Conservation (phyloP, 148 eudicot species). For the Camellia japonica region DNA sequence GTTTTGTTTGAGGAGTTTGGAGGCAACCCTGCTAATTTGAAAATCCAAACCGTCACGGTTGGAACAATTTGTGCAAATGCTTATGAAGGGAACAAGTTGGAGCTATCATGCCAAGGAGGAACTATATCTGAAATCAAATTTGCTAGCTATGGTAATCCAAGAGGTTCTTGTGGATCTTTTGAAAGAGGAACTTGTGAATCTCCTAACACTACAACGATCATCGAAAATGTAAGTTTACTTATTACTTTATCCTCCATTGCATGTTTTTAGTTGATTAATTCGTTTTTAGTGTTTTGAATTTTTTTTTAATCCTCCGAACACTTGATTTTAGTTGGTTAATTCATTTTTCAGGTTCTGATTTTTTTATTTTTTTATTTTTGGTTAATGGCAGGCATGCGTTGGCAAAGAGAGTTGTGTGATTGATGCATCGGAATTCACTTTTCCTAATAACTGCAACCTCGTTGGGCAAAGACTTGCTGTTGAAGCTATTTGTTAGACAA, state of each 20-base stretch:
- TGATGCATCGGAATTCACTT: slow-evolving; percentile 27
- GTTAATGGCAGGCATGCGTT: slow-evolving; percentile 13
- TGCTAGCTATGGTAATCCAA: slow-evolving; percentile 41
- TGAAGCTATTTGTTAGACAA: slow-evolving; percentile 23
- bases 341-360: too few relatives aligned
- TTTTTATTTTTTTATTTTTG: too few relatives aligned
- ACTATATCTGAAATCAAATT: slow-evolving; percentile 30
- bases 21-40: slow-evolving; percentile 25
- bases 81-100: slow-evolving; percentile 24
- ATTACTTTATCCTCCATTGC: not conserved
- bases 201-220: not conserved
- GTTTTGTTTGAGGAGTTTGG: slow-evolving; percentile 47
- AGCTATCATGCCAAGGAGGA: slow-evolving; percentile 21
- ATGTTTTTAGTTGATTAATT: not conserved
- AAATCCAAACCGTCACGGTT: slow-evolving; percentile 17
- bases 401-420: slow-evolving; percentile 29
- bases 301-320: too few relatives aligned
- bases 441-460: slow-evolving; percentile 19
- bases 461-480: slow-evolving; percentile 26
- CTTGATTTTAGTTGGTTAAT: too few relatives aligned
- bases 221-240: not conserved
- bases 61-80: slow-evolving; percentile 21
- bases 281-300: not conserved
- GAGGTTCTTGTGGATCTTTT: slow-evolving; percentile 16
- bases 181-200: slow-evolving; percentile 27